Conservation (phyloP, 352 stramenopile species). For the Peronospora farinosa region DNA sequence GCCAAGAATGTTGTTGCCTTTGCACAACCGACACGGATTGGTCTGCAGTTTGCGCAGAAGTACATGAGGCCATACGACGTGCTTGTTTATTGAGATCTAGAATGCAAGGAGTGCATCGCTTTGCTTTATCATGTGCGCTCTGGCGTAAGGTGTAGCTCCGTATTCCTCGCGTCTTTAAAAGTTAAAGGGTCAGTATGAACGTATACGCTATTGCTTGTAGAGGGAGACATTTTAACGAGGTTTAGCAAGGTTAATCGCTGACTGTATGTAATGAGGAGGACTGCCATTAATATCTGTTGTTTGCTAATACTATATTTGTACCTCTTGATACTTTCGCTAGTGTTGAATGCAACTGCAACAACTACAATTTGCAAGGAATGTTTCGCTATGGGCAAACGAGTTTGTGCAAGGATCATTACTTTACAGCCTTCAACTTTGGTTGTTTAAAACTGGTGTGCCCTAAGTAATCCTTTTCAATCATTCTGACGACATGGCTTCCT, state of each 20-base stretch:
- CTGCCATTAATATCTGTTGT: not conserved
- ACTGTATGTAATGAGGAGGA: not conserved
- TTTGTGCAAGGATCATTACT: not conserved
- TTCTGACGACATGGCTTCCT: not conserved
- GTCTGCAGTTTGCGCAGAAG: constrained; percentile 46
- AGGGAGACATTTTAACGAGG: too few species aligned
- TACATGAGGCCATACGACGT: constrained; percentile 47
- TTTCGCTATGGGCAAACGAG: not conserved
- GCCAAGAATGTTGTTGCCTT: constrained; percentile 52
- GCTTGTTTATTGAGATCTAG: constrained; percentile 42
- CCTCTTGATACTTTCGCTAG: not conserved
- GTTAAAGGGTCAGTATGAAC: not conserved
- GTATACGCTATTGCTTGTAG: not conserved
- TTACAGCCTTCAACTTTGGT: constrained; percentile 5
- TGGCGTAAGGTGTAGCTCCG: not conserved
- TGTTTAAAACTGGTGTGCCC: constrained; percentile 1
- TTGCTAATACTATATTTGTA: too few species aligned
- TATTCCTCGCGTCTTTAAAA: not conserved
- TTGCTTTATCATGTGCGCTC: not conserved
- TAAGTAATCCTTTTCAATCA: not conserved
- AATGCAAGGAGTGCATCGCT: not conserved
- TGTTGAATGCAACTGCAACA: not conserved
- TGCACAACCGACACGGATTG: constrained; percentile 64
- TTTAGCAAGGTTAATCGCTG: too few species aligned
- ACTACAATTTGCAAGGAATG: not conserved